These are phyloP conservation scores for Mucor mucedo DNA, from an alignment of 371 early-diverging fungal species.

Conservation along the genomic window DNA sequence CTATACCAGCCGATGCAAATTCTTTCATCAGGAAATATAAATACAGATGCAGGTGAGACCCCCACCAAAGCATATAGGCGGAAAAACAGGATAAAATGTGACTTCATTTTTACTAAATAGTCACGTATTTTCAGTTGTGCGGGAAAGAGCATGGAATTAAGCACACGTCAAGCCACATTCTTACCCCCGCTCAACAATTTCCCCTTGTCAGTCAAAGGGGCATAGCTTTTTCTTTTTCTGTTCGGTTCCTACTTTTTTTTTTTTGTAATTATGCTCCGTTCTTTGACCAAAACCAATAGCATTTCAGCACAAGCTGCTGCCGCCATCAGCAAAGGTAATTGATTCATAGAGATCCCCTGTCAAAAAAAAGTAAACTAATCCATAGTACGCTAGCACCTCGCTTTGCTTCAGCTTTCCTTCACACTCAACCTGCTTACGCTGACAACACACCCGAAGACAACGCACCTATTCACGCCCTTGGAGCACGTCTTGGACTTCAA, in stretches of 20 bases:
- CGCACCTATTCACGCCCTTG: constrained; percentile 33
- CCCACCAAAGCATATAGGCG: no score
- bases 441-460: constrained; percentile 1
- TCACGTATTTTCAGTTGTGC: no score
- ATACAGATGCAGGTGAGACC: no score
- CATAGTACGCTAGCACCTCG: constrained; percentile 13
- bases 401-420: constrained; percentile 21
- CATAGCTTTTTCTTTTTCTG: constrained; percentile 1
- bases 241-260: neutral
- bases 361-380: neutral
- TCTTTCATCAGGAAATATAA: no score
- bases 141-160: neutral
- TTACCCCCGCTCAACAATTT: constrained; percentile 24
- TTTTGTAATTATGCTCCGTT: constrained; percentile 13
- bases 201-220: constrained; percentile 19
- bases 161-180: constrained; percentile 16
- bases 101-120: no score
- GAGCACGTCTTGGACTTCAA: constrained; percentile 39
- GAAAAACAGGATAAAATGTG: no score
- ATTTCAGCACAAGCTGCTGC: constrained; percentile 12
- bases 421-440: constrained; percentile 17
- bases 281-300: constrained; percentile 11
- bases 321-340: constrained; percentile 15
- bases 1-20: no score
- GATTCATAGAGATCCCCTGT: neutral